Conservation (phyloP, 306 rosid species). For the Carpinus fangiana region DNA sequence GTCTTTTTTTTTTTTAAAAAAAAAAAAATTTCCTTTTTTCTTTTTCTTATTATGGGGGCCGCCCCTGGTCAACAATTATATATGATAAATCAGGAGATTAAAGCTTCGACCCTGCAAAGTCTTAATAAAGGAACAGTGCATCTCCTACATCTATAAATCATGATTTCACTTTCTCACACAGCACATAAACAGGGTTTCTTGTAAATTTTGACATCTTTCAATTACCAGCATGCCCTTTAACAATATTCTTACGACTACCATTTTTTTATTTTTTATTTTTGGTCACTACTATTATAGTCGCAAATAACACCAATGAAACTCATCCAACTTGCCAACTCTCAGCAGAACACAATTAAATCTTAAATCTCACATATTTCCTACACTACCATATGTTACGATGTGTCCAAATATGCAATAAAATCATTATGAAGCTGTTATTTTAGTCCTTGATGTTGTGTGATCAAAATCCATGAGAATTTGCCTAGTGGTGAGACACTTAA, state of each 20-base stretch:
- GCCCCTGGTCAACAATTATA: no score
- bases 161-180: no score
- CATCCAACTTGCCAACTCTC: neutral
- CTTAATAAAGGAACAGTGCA: no score
- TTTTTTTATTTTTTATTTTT: no score
- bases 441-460: constrained; percentile 5
- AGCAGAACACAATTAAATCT: neutral
- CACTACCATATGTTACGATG: neutral
- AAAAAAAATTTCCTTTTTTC: neutral
- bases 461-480: constrained; percentile 21
- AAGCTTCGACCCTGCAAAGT: no score
- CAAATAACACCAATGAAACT: neutral
- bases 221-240: neutral
- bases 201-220: no score
- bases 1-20: no score
- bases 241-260: neutral
- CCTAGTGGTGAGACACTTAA: constrained; percentile 42
- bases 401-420: neutral
- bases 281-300: no score
- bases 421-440: neutral
- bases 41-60: no score
- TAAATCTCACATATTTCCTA: constrained; percentile 7
- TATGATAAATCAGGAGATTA: no score
- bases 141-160: no score
- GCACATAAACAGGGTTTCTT: no score